Base-by-base conservation (phyloP, 306 rosid genomes). In the Abrus precatorius region DNA sequence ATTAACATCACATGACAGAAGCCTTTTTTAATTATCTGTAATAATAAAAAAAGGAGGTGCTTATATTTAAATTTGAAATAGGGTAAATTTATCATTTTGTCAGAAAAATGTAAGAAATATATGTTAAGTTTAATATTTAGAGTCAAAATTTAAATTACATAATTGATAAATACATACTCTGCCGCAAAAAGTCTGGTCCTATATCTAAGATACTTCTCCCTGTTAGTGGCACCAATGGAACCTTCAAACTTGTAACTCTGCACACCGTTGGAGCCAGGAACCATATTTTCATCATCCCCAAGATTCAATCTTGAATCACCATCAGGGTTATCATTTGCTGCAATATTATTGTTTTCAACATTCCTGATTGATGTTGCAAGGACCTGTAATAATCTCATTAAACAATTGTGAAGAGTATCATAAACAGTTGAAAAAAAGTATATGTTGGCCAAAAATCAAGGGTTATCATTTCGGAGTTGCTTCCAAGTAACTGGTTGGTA, bases 111-210 rank as follows among this genome's bases (percentile, higher is more conserved):
- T 3, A 56, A 43, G 52, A 71, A 61, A 32, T 49, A 59, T 34
- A 52, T 52, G 64, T 76, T 38, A 44, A 32, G 44, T 56, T 20
- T 20, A 20, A 67, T 36, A 72, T 55, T 38, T 29, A 80, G 7
- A 57, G 20, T 50, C 20, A 34, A 84, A 83, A 72, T 44, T 40
- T 59, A 80, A 74, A 75, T 29, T 36, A 57, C 45, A 67, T 1
- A 33, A n/a, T 60, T 45, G 60, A 72, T 49, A 40, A 62, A 84
- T 83, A 86, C 97, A 80, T 91, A 95, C 99, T 95, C 98, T 29
- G 99, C 99, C 53, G 98, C 98, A 88, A 95, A 95, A 76, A 89
- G 94, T 85, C 99, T 87, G 75, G 99, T 95, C 80, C 94, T 90
- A 82, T 95, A 91, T 95, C 99, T 91, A 78, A 93, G 98, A 88